Conservation (phyloP, 1,284 basidiomycete species). For the Malassezia pachydermatis region DNA sequence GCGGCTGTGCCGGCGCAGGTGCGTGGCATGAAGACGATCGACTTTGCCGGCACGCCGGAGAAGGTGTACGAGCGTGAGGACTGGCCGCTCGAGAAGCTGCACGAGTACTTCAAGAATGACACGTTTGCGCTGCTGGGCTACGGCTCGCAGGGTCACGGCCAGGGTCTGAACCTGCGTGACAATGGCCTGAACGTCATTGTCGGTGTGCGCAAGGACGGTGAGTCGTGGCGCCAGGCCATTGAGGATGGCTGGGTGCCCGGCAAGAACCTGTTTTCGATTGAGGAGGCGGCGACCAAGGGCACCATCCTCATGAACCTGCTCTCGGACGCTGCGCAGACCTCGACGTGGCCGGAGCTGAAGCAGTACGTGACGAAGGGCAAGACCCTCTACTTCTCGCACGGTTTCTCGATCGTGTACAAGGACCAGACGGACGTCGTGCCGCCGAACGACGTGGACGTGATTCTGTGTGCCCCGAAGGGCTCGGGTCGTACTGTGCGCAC, state of each 20-base stretch:
- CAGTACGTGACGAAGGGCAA: conserved; percentile 93
- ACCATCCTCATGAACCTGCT: conserved; percentile 99
- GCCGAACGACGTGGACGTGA: conserved; percentile 90
- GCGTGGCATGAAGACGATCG: conserved; percentile 81
- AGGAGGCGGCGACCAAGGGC: conserved; percentile 88
- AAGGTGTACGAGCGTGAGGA: conserved; percentile 92
- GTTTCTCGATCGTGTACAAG: conserved; percentile 98
- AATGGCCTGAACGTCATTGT: conserved; percentile 97
- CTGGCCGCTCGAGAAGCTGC: conserved; percentile 94
- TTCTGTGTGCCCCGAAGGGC: conserved; percentile 97
- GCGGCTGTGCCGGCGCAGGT: conserved; percentile 24
- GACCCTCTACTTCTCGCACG: conserved; percentile 99
- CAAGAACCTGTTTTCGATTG: conserved; percentile 94
- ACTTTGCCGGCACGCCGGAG: conserved; percentile 90
- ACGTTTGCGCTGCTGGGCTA: conserved; percentile 88
- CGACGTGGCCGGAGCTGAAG: conserved; percentile 77
- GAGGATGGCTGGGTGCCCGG: conserved; percentile 98
- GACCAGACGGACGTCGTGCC: conserved; percentile 88
- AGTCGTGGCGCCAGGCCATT: conserved; percentile 87
- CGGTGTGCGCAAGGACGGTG: conserved; percentile 92
- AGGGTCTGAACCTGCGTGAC: conserved; percentile 96
- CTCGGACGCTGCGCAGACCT: conserved; percentile 93
- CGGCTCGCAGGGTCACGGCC: conserved; percentile 89
- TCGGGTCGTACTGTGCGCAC: conserved; percentile 97
- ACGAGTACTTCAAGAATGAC: conserved; percentile 94